phyloP scores from a whole-genome alignment of 768 basidiomycete genomes.

The Suillus lakei region DNA sequence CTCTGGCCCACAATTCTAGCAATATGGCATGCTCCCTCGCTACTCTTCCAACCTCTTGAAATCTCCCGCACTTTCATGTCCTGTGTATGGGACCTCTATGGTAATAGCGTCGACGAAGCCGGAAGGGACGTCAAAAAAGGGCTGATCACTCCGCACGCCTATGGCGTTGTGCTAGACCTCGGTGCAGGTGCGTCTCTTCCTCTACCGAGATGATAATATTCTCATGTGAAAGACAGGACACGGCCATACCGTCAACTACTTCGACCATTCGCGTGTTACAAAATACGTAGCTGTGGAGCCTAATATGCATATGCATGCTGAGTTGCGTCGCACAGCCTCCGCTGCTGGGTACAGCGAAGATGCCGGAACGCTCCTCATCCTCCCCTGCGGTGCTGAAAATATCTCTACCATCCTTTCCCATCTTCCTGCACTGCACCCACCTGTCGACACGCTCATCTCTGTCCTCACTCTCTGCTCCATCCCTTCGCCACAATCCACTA shows the following conservation, averaged over 20 bases:
- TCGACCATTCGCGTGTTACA: constrained; percentile 56
- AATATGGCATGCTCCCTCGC: constrained; percentile 43
- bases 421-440: constrained; percentile 35
- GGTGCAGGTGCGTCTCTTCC: constrained; percentile 56
- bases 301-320: constrained; percentile 63
- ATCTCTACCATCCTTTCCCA: constrained; percentile 49
- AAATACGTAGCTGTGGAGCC: constrained; percentile 78
- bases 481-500: constrained; percentile 54
- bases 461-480: constrained; percentile 71
- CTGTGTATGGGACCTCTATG: constrained; percentile 59
- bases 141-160: constrained; percentile 58
- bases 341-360: constrained; percentile 57
- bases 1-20: constrained; percentile 51
- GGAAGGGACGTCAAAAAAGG: constrained; percentile 44
- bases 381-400: constrained; percentile 69
- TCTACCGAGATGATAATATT: background rate
- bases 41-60: constrained; percentile 49
- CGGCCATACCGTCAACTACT: constrained; percentile 67
- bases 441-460: constrained; percentile 66
- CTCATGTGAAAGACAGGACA: constrained; percentile 45
- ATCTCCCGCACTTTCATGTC: constrained; percentile 63
- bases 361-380: constrained; percentile 58
- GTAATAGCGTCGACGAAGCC: constrained; percentile 49
- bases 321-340: constrained; percentile 54
- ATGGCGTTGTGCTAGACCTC: constrained; percentile 67